These are phyloP conservation scores for Penicillium hordei DNA, from an alignment of 2,329 filamentous ascomycete genomes.

Conservation along the genomic window DNA sequence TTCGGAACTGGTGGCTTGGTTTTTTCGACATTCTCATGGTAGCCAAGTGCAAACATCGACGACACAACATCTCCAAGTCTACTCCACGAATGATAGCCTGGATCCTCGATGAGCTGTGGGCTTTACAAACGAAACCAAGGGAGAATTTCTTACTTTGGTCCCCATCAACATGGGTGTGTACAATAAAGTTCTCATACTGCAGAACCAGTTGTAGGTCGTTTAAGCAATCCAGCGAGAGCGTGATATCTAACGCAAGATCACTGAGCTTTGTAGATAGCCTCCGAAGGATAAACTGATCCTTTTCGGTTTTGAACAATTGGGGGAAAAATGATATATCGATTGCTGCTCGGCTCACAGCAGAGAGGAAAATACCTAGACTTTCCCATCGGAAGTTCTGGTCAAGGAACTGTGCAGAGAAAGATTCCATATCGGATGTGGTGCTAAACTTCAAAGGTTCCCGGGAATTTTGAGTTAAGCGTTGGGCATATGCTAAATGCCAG, in stretches of 20 bases:
- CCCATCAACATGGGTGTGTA: conserved; percentile 46
- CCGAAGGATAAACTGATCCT: conserved; percentile 28
- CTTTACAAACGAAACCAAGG: background rate
- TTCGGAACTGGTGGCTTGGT: conserved; percentile 27
- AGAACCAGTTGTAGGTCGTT: conserved; percentile 49
- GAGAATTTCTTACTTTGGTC: conserved; percentile 44
- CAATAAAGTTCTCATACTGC: conserved; percentile 50
- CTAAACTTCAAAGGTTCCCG: conserved; percentile 18
- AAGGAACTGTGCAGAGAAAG: conserved; percentile 26
- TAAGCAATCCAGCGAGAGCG: conserved; percentile 34
- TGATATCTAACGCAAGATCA: conserved; percentile 41
- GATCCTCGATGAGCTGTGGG: background rate
- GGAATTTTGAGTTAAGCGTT: conserved; percentile 24
- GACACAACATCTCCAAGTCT: conserved; percentile 48
- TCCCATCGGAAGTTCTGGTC: conserved; percentile 40
- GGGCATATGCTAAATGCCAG: conserved; percentile 27
- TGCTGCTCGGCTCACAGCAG: conserved; percentile 36
- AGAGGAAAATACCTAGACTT: conserved; percentile 41
- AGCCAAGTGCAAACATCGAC: conserved; percentile 48
- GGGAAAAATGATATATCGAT: conserved; percentile 35
- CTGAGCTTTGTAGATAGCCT: conserved; percentile 30
- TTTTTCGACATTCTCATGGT: conserved; percentile 44
- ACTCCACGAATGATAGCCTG: conserved; percentile 49
- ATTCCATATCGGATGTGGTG: conserved; percentile 9
- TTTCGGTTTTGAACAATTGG: conserved; percentile 29